Percentiles rank a stretch among this genome's conserved stretches.
Conservation (phyloP, 176 grass and related monocot species). For the Rhynchospora breviuscula region DNA sequence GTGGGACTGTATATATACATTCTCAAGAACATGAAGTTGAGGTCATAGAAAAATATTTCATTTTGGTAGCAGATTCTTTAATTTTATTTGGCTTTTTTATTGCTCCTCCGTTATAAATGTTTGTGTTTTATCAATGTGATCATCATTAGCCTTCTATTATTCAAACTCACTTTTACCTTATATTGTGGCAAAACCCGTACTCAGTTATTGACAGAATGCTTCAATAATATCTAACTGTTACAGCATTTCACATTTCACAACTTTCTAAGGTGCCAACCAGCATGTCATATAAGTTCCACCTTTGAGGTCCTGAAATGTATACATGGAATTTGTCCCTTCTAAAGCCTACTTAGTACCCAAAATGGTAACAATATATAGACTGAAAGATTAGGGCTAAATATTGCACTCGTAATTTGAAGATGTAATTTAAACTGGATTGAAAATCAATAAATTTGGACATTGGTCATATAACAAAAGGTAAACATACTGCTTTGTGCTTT, state of each 20-base stretch:
- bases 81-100: not conserved
- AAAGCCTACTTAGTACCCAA: not conserved
- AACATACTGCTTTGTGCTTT: not conserved
- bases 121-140: not conserved
- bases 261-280: not conserved
- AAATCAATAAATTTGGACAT: not conserved
- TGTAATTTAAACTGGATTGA: too few relatives aligned
- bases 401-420: not conserved
- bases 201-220: not conserved
- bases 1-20: not conserved
- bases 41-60: too few relatives aligned
- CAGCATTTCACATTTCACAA: not conserved
- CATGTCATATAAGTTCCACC: slow-evolving; percentile 1
- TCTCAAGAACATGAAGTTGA: not conserved
- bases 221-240: not conserved
- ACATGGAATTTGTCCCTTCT: not conserved
- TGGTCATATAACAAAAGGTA: not conserved
- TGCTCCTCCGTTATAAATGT: not conserved
- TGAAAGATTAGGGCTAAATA: not conserved
- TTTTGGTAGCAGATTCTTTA: too few relatives aligned
- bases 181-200: not conserved
- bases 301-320: not conserved
- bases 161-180: not conserved
- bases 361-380: not conserved
- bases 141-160: not conserved